phyloP scores from a whole-genome alignment of 2,329 filamentous ascomycete species.

The Cyphellophora attinorum region DNA sequence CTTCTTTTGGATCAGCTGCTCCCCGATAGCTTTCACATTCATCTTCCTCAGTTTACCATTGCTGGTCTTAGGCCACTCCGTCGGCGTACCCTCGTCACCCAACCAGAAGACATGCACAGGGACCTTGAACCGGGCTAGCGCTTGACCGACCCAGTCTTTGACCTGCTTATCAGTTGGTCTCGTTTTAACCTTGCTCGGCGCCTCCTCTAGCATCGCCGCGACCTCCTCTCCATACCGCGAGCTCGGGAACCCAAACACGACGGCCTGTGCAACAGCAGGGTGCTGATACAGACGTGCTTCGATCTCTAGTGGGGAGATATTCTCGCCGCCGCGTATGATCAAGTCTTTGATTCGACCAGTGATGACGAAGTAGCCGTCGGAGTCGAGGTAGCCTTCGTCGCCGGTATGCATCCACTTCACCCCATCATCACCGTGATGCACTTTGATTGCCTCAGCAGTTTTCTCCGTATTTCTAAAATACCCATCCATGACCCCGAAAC shows the following conservation, averaged over 20 bases:
- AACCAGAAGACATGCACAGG: conserved; percentile 6
- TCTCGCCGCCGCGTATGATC: conserved; percentile 89
- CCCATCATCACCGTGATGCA: conserved; percentile 23
- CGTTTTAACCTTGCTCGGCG: conserved; percentile 22
- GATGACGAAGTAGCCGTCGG: conserved; percentile 69
- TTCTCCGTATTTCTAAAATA: conserved; percentile 28
- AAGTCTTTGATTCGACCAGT: conserved; percentile 61
- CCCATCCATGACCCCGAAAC: conserved; percentile 35
- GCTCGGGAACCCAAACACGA: conserved; percentile 74
- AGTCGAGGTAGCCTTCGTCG: conserved; percentile 76
- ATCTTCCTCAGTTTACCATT: conserved; percentile 97
- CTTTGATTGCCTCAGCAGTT: conserved; percentile 1
- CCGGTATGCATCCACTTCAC: conserved; percentile 80
- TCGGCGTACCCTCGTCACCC: conserved; percentile 3
- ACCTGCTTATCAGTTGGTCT: conserved; percentile 52
- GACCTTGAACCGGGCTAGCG: conserved; percentile 31
- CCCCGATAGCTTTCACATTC: no score
- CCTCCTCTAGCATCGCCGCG: conserved; percentile 65
- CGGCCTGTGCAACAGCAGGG: conserved; percentile 59
- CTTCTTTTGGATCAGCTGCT: no score
- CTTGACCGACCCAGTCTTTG: conserved; percentile 59
- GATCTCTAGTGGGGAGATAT: conserved; percentile 85
- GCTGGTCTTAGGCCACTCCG: conserved; percentile 77
- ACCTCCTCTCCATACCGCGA: conserved; percentile 76
- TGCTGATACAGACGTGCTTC: conserved; percentile 76